Base-by-base conservation (phyloP, 345 rosid species). In the Garcia nutans region DNA sequence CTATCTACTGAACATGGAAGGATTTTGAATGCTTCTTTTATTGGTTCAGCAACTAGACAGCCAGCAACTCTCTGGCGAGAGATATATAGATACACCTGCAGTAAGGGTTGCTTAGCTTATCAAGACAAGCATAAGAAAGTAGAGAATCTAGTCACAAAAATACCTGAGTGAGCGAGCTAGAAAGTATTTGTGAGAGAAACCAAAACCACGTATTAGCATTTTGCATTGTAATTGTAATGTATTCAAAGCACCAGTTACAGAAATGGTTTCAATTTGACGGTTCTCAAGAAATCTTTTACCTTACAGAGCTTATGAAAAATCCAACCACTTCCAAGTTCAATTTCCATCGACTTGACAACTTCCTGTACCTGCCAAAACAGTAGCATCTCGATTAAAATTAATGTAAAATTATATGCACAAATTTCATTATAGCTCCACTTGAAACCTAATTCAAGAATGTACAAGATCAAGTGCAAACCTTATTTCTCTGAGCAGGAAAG, bases 271-370 rank as follows among this genome's bases (percentile, higher is more conserved):
- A 69, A 59, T 37, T 45, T 71, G 15, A 17, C 1, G 61, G 45
- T 20, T 2, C 31, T 58, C 12, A 28, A 17, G n/a, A 68, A 15
- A 64, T 22, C 20, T 12, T 22, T 73, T 74, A 90, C 98, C 96
- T 88, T 87, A 65, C 98, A 93, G 63, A 75, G 86, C 72, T 86
- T 83, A 70, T 83, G 94, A 77, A 86, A 87, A 70, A 96, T 89
- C 99, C 98, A 96, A 59, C 87, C 96, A 63, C 72, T 86, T 59
- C 92, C 96, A 67, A 93, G 86, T 76, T 93, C 98, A 69, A 80
- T 69, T 80, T 96, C 99, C 94, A 92, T 92, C 92, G 87, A 87
- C 76, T 87, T 84, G 74, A 87, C 77, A 71, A 90, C 94, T 70
- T 93, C 97, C 71, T 87, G 83, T 62, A 92, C 93, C 99, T 96